These are phyloP conservation scores for Brasenia schreberi DNA, from an alignment of 164 flowering plant genomes.

Conservation along the genomic window DNA sequence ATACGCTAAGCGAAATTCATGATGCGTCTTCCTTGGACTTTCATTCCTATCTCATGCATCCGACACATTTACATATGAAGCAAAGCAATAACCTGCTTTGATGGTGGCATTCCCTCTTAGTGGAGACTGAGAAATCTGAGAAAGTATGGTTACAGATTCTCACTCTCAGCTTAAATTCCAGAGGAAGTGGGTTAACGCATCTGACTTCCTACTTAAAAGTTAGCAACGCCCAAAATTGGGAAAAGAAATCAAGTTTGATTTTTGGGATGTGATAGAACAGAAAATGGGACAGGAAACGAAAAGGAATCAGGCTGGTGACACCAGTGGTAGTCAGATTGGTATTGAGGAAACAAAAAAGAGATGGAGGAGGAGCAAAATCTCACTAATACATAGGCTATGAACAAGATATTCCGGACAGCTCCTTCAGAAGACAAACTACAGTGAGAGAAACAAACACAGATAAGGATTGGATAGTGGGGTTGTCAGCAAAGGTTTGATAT, in stretches of 20 bases:
- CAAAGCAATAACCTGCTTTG: background rate
- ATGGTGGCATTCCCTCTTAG: background rate
- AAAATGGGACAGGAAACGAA: background rate
- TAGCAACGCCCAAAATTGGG: background rate
- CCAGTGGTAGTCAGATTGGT: background rate
- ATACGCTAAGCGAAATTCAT: background rate
- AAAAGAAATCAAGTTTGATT: background rate
- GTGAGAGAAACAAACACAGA: slow-evolving; percentile 1
- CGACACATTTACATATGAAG: background rate
- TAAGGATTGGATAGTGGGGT: background rate
- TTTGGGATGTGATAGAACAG: background rate
- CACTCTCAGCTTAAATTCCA: too few species aligned
- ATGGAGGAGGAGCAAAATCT: background rate
- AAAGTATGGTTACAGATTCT: background rate
- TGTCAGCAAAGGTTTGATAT: background rate
- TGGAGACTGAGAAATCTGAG: background rate
- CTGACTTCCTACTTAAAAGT: too few species aligned
- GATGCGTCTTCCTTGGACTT: background rate
- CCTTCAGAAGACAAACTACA: background rate
- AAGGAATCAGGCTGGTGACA: background rate
- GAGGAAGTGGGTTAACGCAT: background rate
- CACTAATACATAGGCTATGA: background rate
- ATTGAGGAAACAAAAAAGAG: background rate
- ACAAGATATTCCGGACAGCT: slow-evolving; percentile 3
- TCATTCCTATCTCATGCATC: background rate